Evolutionary conservation across 345 rosid species (phyloP), one percentile per base, ranked within the genome.

Genomic region (Salix koriyanagi): DNA sequence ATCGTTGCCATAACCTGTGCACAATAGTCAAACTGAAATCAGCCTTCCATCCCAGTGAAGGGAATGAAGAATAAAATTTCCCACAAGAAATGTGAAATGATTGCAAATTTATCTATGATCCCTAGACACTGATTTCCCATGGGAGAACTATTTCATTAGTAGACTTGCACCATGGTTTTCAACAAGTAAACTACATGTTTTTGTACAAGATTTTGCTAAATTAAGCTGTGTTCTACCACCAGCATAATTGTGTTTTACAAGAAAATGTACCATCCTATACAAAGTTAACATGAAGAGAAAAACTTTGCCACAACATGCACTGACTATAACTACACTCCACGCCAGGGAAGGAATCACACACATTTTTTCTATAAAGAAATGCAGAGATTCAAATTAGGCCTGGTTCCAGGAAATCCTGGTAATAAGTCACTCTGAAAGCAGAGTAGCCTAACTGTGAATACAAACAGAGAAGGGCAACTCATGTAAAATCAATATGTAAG

Each of bases 1-100:
- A 92, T 80, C 76, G 97, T 96, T 26, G 99, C 98, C 80, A 96
- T 83, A 73, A 91, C 99, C 99, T 96, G 87, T 78, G 58, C 79
- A 58, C 56, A 62, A 67, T 71, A 16, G n/a, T 72, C 65, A 76
- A 78, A 50, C 28, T 58, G 64, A 58, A 16, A 79, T 69, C 36
- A 69, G 80, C 71, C 10, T 67, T 62, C 12, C 69, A 65, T 16
- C 61, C 34, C 58, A 70, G 52, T 78, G 16, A 62, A 42, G 15
- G 15, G 12, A 48, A 48, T 36, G 48, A 52, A 48, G 1, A 52
- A 34, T 23, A 23, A 23, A 52, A 9, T 1, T 58, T 11, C 50
- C 19, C 4, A 18, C 56, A 30, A 30, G 18, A 26, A 34, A 54
- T 19, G 25, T 50, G 21, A 75, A 41, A 64, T 65, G 76, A 4